Percentiles rank a stretch among this genome's conserved stretches.
Evolutionary conservation across 768 basidiomycete species (phyloP).

Genomic region (Amanita brunnescens): DNA sequence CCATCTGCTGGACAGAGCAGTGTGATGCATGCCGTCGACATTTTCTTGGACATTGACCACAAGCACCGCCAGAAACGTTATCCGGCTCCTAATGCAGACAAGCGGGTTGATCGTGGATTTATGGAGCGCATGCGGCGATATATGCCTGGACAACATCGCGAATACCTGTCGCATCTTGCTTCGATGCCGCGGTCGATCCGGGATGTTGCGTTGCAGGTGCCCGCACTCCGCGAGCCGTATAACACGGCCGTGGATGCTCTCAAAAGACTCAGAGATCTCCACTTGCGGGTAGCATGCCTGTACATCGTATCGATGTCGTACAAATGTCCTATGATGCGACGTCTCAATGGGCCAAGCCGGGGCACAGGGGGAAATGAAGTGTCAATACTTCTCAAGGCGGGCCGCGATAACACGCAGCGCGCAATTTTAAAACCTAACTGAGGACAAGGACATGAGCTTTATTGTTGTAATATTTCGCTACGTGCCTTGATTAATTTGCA

Average conservation of each 20-base stretch:
- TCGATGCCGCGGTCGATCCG: slow-evolving; percentile 53
- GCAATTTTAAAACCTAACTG: slow-evolving; percentile 37
- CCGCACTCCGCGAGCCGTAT: slow-evolving; percentile 63
- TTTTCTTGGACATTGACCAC: slow-evolving; percentile 87
- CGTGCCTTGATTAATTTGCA: background rate
- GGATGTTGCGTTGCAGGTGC: slow-evolving; percentile 46
- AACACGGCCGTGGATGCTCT: slow-evolving; percentile 70
- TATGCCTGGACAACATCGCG: slow-evolving; percentile 89
- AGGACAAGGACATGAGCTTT: background rate
- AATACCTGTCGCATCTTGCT: slow-evolving; percentile 67
- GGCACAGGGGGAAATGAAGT: slow-evolving; percentile 91
- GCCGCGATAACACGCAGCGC: slow-evolving; percentile 78
- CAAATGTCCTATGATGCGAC: slow-evolving; percentile 45
- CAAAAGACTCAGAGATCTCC: slow-evolving; percentile 76
- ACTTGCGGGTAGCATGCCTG: slow-evolving; percentile 82
- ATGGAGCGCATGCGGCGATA: slow-evolving; percentile 92
- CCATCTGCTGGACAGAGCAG: slow-evolving; percentile 94
- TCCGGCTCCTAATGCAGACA: slow-evolving; percentile 57
- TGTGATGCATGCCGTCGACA: slow-evolving; percentile 77
- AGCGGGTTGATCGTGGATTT: slow-evolving; percentile 64
- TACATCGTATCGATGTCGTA: slow-evolving; percentile 86
- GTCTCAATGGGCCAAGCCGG: slow-evolving; percentile 47
- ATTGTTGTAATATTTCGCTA: background rate
- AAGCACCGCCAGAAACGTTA: slow-evolving; percentile 63
- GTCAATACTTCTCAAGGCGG: slow-evolving; percentile 75